These are phyloP conservation scores for Parascedosporium putredinis DNA, from an alignment of 2,329 filamentous ascomycete species.

Conservation along the genomic window DNA sequence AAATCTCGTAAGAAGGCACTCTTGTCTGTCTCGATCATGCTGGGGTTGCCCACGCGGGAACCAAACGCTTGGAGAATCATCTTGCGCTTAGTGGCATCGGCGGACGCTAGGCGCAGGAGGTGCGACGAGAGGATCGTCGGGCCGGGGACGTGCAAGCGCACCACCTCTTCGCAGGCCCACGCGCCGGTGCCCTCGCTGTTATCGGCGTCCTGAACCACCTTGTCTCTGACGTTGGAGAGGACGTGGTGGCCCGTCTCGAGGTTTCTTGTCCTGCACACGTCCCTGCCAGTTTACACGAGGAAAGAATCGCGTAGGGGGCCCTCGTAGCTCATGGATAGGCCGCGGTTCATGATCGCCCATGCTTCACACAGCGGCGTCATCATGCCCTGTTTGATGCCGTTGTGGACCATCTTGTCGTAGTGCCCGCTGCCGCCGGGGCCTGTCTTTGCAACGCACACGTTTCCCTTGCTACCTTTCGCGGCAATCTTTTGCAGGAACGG, in stretches of 20 bases:
- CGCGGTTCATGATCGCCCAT: constrained; percentile 51
- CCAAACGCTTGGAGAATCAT: constrained; percentile 19
- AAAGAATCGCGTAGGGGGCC: constrained; percentile 50
- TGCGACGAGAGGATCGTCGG: constrained; percentile 55
- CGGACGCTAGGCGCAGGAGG: constrained; percentile 52
- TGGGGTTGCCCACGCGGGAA: neutral
- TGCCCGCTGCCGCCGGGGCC: constrained; percentile 56
- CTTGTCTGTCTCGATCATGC: constrained; percentile 12
- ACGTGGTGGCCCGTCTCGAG: constrained; percentile 34
- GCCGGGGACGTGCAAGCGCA: constrained; percentile 50
- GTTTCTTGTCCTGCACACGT: constrained; percentile 44
- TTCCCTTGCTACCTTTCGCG: constrained; percentile 49
- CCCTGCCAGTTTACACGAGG: constrained; percentile 50
- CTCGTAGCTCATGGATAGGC: constrained; percentile 47
- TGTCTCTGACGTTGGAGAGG: constrained; percentile 53
- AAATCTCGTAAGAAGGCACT: constrained; percentile 45
- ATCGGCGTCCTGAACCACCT: constrained; percentile 60
- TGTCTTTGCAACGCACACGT: constrained; percentile 48
- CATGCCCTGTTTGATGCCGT: constrained; percentile 66
- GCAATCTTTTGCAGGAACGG: constrained; percentile 51
- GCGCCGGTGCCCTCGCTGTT: constrained; percentile 56
- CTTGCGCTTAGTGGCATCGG: constrained; percentile 45
- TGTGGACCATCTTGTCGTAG: constrained; percentile 69
- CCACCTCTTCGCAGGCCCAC: constrained; percentile 54
- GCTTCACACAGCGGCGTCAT: constrained; percentile 53